These are phyloP conservation scores for Singerocomus inundabilis DNA, from an alignment of 1,284 basidiomycete species.

Conservation along the genomic window DNA sequence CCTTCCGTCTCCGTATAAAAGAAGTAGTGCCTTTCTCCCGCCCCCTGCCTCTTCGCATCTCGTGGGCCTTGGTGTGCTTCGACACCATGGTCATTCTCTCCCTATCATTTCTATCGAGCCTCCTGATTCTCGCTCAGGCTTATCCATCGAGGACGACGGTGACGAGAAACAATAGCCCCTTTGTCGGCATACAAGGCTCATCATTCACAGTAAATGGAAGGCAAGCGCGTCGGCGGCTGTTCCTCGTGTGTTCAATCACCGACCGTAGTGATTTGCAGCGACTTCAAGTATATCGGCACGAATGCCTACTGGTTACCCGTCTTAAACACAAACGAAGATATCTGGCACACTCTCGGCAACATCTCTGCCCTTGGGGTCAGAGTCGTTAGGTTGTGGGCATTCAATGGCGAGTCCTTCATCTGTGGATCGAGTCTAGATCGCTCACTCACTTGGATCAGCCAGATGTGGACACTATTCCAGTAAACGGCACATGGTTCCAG, in stretches of 20 bases:
- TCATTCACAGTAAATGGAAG: conserved; percentile 53
- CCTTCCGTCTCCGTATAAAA: conserved; percentile 20
- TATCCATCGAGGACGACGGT: conserved; percentile 17
- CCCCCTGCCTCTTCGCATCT: conserved; percentile 3
- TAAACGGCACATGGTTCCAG: conserved; percentile 59
- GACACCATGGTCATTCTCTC: conserved; percentile 21
- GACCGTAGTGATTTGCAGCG: conserved; percentile 33
- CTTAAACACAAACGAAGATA: conserved; percentile 55
- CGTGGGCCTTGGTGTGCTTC: not conserved
- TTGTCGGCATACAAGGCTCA: conserved; percentile 42
- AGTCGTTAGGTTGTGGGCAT: conserved; percentile 66
- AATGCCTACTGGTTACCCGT: conserved; percentile 67
- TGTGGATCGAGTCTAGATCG: conserved; percentile 10
- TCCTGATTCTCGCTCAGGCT: conserved; percentile 13
- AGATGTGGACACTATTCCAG: conserved; percentile 55
- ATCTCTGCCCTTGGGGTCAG: conserved; percentile 58
- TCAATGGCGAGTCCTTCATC: conserved; percentile 45
- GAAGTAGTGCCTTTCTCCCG: not conserved
- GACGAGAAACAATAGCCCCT: conserved; percentile 29
- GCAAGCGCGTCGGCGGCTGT: conserved; percentile 25
- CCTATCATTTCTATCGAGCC: conserved; percentile 15
- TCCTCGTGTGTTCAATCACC: conserved; percentile 1
- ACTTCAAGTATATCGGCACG: conserved; percentile 58
- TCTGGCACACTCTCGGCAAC: conserved; percentile 53
- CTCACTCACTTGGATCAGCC: conserved; percentile 4